A percentile compares a stretch with the other conserved stretches of the same genome.
Conservation (phyloP, 2,329 filamentous ascomycete genomes). For the Aspergillus jensenii region DNA sequence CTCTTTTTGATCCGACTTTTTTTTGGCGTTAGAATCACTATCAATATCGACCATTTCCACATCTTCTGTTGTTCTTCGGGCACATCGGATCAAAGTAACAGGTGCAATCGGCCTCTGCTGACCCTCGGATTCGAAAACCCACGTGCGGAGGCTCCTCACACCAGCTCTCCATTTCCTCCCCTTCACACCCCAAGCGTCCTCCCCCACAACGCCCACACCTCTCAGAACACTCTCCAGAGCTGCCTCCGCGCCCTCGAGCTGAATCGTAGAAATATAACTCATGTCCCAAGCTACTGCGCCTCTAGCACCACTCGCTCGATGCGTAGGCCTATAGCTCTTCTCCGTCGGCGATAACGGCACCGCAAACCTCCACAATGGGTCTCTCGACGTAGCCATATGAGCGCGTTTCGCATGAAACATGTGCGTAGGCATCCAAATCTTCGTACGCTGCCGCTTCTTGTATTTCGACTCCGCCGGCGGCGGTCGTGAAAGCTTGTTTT, state of each 20-base stretch:
- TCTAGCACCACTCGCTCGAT: conserved; percentile 72
- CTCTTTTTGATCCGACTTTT: conserved; percentile 29
- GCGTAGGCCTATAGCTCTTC: conserved; percentile 85
- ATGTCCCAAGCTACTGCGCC: conserved; percentile 88
- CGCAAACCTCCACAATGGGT: conserved; percentile 86
- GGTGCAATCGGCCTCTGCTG: conserved; percentile 65
- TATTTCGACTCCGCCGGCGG: conserved; percentile 67
- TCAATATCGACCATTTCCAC: conserved; percentile 37
- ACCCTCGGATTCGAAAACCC: conserved; percentile 57
- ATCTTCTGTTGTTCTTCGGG: conserved; percentile 34
- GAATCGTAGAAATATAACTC: conserved; percentile 89
- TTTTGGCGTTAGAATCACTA: conserved; percentile 13
- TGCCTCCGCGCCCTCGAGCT: conserved; percentile 65
- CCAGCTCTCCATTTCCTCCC: conserved; percentile 71
- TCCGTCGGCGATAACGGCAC: conserved; percentile 81
- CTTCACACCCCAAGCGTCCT: conserved; percentile 62
- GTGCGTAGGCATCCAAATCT: conserved; percentile 94
- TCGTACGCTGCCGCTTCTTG: conserved; percentile 79
- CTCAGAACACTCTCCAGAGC: conserved; percentile 68
- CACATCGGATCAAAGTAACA: conserved; percentile 74
- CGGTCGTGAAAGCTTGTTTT: conserved; percentile 67
- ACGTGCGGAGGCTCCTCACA: conserved; percentile 57
- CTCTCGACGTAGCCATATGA: conserved; percentile 75
- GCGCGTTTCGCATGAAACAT: conserved; percentile 91
- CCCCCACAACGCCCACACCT: conserved; percentile 59